phyloP scores from a whole-genome alignment of 1,284 basidiomycete species.

The Stygiomarasmius scandens region DNA sequence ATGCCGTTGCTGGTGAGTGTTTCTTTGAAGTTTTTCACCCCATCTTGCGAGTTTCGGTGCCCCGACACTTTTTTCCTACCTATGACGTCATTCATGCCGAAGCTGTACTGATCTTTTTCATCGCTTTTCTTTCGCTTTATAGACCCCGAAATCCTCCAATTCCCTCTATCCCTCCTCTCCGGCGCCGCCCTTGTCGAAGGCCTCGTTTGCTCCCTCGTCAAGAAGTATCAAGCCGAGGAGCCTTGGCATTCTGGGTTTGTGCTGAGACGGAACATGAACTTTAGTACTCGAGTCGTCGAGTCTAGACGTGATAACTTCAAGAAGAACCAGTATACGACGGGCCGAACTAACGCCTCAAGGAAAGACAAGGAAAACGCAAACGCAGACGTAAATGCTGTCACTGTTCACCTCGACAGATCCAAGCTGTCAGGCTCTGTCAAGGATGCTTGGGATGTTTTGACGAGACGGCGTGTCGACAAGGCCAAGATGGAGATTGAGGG shows the following conservation, averaged over 20 bases:
- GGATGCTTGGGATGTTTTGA: not conserved
- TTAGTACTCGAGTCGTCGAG: slow-evolving; percentile 10
- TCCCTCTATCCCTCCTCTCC: slow-evolving; percentile 54
- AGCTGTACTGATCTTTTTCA: too few relatives aligned
- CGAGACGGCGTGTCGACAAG: slow-evolving; percentile 23
- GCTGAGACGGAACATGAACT: slow-evolving; percentile 26
- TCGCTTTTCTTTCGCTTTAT: not conserved
- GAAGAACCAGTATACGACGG: slow-evolving; percentile 17
- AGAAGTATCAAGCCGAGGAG: slow-evolving; percentile 18
- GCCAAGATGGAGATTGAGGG: slow-evolving; percentile 37
- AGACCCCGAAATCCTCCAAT: slow-evolving; percentile 56
- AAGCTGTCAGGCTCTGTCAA: not conserved
- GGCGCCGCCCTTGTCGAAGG: slow-evolving; percentile 49
- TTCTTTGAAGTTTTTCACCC: not conserved
- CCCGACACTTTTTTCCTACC: too few relatives aligned
- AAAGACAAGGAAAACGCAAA: too few relatives aligned
- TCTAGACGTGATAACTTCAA: slow-evolving; percentile 6
- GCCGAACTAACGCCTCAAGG: too few relatives aligned
- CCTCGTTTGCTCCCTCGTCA: slow-evolving; percentile 39
- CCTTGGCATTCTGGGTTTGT: slow-evolving; percentile 33
- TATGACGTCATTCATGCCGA: too few relatives aligned
- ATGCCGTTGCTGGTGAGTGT: slow-evolving; percentile 46
- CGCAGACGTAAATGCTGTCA: too few relatives aligned
- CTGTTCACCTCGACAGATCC: not conserved
- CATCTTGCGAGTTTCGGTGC: slow-evolving; percentile 6